These are phyloP conservation scores for Talaromyces albobiverticillius DNA, from an alignment of 2,329 filamentous ascomycete species.

Conservation along the genomic window DNA sequence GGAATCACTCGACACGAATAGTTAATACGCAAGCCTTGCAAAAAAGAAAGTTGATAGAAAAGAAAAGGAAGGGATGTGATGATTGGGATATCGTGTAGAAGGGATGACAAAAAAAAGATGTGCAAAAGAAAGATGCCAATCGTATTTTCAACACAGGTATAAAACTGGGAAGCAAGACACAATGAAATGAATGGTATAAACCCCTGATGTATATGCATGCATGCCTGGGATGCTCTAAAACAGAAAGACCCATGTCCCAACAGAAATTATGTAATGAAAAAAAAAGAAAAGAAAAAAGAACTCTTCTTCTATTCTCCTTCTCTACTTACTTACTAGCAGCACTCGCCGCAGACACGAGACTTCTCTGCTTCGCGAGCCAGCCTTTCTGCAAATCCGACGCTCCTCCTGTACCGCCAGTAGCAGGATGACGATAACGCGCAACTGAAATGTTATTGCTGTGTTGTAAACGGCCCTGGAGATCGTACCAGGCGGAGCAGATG, in stretches of 20 bases:
- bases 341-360: constrained; percentile 33
- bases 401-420: constrained; percentile 24
- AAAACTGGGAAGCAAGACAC: no score
- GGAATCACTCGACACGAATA: no score
- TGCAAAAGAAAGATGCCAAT: no score
- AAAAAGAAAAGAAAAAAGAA: neutral
- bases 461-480: constrained; percentile 44
- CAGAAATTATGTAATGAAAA: neutral
- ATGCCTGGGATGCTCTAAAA: no score
- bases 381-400: constrained; percentile 39
- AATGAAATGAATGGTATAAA: no score
- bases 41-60: neutral
- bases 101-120: no score
- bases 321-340: constrained; percentile 1
- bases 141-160: no score
- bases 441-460: constrained; percentile 40
- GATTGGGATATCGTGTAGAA: no score
- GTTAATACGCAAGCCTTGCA: neutral
- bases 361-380: constrained; percentile 46
- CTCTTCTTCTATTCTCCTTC: neutral
- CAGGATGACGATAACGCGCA: constrained; percentile 37
- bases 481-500: constrained; percentile 47
- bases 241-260: neutral
- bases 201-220: no score
- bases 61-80: neutral